Evolutionary conservation across 2,329 filamentous ascomycete species (phyloP).

Genomic region (Colletotrichum sp.): DNA sequence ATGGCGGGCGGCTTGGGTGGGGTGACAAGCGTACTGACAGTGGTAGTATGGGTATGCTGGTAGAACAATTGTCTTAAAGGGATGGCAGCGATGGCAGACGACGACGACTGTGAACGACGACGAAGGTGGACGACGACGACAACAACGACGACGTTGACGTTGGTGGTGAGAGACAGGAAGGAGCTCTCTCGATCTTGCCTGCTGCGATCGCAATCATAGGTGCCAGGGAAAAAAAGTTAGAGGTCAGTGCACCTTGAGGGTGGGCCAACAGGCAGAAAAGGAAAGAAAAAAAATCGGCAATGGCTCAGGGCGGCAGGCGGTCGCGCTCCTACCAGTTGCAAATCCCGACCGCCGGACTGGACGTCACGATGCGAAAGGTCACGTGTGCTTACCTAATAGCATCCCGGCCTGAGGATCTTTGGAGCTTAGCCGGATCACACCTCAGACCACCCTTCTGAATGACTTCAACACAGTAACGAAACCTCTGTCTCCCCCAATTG

Average conservation of each 20-base stretch:
- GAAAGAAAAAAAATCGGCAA: not conserved
- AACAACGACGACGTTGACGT: not conserved
- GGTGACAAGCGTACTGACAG: not conserved
- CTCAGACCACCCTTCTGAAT: conserved; percentile 21
- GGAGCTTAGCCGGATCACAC: conserved; percentile 11
- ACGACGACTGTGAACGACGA: not conserved
- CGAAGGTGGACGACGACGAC: not conserved
- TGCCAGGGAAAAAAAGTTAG: not conserved
- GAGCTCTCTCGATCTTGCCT: conserved; percentile 1
- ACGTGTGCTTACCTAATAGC: conserved; percentile 13
- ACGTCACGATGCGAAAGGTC: not conserved
- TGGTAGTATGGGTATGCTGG: not conserved
- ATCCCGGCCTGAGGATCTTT: not conserved
- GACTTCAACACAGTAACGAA: conserved; percentile 19
- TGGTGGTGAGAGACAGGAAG: not conserved
- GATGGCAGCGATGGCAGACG: not conserved
- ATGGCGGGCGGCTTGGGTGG: conserved; percentile 41
- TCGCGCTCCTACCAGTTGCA: not conserved
- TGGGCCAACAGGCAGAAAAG: not conserved
- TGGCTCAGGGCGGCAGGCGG: conserved; percentile 3
- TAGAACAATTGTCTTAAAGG: not conserved
- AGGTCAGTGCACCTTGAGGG: not conserved
- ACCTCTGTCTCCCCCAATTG: conserved; percentile 9
- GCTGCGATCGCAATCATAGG: not conserved
- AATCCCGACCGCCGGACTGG: not conserved